These are phyloP conservation scores for Rubroshorea leprosula DNA, from an alignment of 345 rosid species.

Conservation along the genomic window DNA sequence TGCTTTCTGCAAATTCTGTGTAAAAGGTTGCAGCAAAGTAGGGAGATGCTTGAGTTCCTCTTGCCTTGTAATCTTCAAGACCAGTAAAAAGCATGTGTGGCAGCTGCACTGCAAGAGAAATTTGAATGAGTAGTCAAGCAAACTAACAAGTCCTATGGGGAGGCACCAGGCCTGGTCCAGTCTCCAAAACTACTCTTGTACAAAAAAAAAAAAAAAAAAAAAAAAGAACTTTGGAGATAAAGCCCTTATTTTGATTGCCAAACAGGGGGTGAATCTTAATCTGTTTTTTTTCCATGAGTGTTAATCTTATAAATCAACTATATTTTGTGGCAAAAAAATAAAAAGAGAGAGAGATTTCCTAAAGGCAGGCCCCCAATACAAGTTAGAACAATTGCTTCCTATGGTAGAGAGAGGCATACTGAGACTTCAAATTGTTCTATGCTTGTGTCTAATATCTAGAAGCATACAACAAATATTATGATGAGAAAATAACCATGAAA, in stretches of 20 bases:
- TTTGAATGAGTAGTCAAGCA: neutral
- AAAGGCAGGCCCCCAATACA: too few species aligned
- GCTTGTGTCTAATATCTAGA: neutral
- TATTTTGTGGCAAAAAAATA: too few species aligned
- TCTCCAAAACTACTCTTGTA: too few species aligned
- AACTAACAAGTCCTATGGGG: neutral
- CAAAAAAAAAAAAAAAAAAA: too few species aligned
- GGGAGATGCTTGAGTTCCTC: slow-evolving; percentile 94
- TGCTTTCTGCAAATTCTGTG: slow-evolving; percentile 76
- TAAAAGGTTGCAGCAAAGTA: slow-evolving; percentile 61
- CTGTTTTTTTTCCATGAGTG: too few species aligned
- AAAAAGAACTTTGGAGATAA: too few species aligned
- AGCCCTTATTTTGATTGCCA: too few species aligned
- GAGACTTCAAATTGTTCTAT: neutral
- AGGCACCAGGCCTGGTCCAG: neutral
- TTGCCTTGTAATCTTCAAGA: slow-evolving; percentile 96
- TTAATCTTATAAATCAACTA: too few species aligned
- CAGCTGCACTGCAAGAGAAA: slow-evolving; percentile 64
- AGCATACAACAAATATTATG: neutral
- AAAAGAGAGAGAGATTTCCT: too few species aligned
- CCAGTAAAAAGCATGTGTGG: slow-evolving; percentile 88
- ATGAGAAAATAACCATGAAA: neutral
- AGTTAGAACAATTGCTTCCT: too few species aligned
- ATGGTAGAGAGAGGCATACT: too few species aligned
- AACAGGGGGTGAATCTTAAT: too few species aligned